phyloP scores from a whole-genome alignment of 2,329 filamentous ascomycete species.

The Aspergillus melleus region DNA sequence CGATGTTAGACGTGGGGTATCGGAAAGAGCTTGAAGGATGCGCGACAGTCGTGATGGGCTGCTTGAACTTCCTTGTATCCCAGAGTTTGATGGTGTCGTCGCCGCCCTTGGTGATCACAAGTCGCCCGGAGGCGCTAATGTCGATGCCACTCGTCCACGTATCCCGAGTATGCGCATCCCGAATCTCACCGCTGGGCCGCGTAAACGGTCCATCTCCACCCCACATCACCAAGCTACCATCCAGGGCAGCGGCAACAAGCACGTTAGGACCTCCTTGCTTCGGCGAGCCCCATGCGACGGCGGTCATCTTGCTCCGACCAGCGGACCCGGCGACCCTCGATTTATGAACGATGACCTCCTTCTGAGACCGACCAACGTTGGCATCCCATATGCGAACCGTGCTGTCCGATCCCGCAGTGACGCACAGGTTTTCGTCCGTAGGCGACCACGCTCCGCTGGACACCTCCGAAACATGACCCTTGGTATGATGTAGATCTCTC shows the following conservation, averaged over 20 bases:
- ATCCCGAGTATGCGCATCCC: conserved; percentile 75
- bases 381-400: conserved; percentile 96
- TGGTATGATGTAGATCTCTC: conserved; percentile 95
- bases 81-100: conserved; percentile 93
- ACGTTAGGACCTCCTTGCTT: conserved; percentile 75
- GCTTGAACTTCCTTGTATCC: conserved; percentile 95
- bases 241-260: conserved; percentile 78
- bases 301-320: conserved; percentile 89
- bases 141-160: conserved; percentile 93
- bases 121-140: conserved; percentile 84
- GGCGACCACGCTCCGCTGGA: conserved; percentile 91
- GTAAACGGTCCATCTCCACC: conserved; percentile 82
- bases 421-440: conserved; percentile 76
- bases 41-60: conserved; percentile 74
- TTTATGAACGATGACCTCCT: conserved; percentile 94
- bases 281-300: conserved; percentile 80
- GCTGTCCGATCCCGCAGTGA: conserved; percentile 92
- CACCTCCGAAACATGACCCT: conserved; percentile 91
- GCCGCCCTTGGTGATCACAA: conserved; percentile 86
- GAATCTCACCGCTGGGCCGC: conserved; percentile 78
- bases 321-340: conserved; percentile 84
- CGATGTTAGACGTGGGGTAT: conserved; percentile 82
- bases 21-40: conserved; percentile 81
- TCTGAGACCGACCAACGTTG: conserved; percentile 85
- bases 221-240: conserved; percentile 92